Base-by-base conservation (phyloP, 2,329 filamentous ascomycete genomes). In the Hypomyces rosellus region DNA sequence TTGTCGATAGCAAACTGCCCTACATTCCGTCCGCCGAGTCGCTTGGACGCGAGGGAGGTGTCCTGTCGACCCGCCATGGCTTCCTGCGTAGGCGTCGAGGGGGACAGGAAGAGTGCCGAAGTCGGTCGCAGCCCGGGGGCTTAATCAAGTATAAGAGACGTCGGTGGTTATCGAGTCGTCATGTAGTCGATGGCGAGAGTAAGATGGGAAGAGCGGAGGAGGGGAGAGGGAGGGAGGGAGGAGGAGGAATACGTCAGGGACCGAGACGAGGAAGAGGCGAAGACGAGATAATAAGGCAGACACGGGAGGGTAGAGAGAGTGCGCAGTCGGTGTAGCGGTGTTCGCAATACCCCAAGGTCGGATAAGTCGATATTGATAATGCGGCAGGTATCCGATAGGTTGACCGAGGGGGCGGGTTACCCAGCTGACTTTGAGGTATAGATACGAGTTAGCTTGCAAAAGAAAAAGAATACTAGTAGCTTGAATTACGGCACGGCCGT, bases 1-100 rank as follows among this genome's bases (percentile, higher is more conserved):
- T 87, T 84, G 60, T 90, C 82, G 63, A 92, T 84, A 61, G 81
- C 80, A 70, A 95, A 96, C 63, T 86, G 83, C 59, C 90, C 89
- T 61, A 93, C 67, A 54, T 58, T 62, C 43, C 63, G 63, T 40
- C 65, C 60, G 55, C 63, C 61, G 54, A 63, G 63, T 59, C 58
- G 66, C 57, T 61, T 63, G 48, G 69, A 66, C 59, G 63, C 62
- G 46, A 62, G 63, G 55, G 69, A 64, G 59, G 67, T 58, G 53
- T 71, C 67, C 53, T 65, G 66, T 56, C 64, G 66, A 59, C 63
- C 65, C 57, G 70, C 61, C 70, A 73, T 73, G 60, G 57, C 63
- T 65, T 65, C 62, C 65, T 65, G 60, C 64, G 60, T 56, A 57
- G 49, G 52, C 51, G 50, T 65, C 65, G 62, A 62, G 60, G 57